Evolutionary conservation across 176 grass and related monocot genomes (phyloP), one percentile per base, ranked within the genome.

Genomic region (Cocos nucifera): DNA sequence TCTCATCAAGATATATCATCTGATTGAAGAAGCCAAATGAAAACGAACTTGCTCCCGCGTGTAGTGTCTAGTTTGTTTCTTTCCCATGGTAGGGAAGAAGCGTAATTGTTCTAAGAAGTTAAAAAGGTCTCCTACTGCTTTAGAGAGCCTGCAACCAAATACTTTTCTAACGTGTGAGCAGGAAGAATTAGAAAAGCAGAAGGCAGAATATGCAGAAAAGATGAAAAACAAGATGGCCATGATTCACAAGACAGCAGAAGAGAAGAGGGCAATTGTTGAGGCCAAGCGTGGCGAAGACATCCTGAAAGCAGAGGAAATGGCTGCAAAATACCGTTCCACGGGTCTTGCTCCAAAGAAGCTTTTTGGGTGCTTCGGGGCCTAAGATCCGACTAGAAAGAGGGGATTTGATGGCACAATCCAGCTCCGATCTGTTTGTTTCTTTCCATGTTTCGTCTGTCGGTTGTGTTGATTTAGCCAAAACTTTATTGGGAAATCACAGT

Each of bases 111-210:
- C 9, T 39, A 39, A 21, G 21, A 21, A 21, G 21, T 21, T 21
- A 21, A 21, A 21, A 21, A 21, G 21, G 21, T 21, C 21, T 21
- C 21, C 21, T 21, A 21, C 21, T 21, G 21, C 8, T 39, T 39
- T 39, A 12, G 32, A 10, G 32, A 10, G 32, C 50, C 0, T 12
- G 19, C 19, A 18, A 22, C 18, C 16, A 12, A 25, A 20, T 57
- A 9, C 22, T 21, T 10, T 22, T 57, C 16, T 57, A 59, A 25
- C 39, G 60, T 30, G 30, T 18, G 12, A 77, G 24, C 85, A 98
- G 94, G 94, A 98, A 73, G 69, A 86, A 65, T 61, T 98, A 49
- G 94, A 93, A 56, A 98, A 98, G 71, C 78, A 81, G 77, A 98
- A 93, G 66, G 94, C 88, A 5, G 94, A 89, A 64, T 93, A 89